Base-by-base conservation (phyloP, 305 asterid genomes). In the Rubia peregrina region DNA sequence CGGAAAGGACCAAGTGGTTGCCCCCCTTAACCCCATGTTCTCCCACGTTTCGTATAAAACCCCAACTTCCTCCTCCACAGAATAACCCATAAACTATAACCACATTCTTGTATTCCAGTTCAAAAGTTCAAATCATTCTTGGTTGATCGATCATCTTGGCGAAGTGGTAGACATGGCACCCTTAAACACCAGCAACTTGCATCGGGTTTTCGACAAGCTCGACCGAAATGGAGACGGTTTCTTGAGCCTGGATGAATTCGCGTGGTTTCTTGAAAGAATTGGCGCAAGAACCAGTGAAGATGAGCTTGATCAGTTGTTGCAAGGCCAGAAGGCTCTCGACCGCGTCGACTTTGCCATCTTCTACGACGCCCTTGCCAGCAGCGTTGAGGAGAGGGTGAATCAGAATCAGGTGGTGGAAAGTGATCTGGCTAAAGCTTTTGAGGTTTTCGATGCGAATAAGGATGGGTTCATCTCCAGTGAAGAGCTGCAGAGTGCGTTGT, bases 391-490 rank as follows among this genome's bases (percentile, higher is more conserved):
- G 8, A 46, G 17, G 21, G 70, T 9, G 8, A 19, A 48, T 8
- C 42, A 2, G 0, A 14, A 44, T 3, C 69, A 65, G 33, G 36
- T 65, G 53, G 4, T 48, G 61, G 76, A 76, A 55, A 61, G 71
- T 1, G 79, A 76, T 59, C 60, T 76, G 26, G 9, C n/a, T 12
- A 61, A 76, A 33, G 76, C 80, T 13, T 76, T 76, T 26, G 44
- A 68, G 76, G 73, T 76, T 17, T 76, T 76, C 19, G 76, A 76
- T 71, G 21, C 42, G 68, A 65, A 76, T 59, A 65, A 72, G 7
- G 80, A 76, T 71, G 80, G 80, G 9, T 76, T 65, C 73, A 76
- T 76, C 17, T 71, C 73, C 16, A 65, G 67, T n/a, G 76, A 76
- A n/a, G 80, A 76, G 73, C 59, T 76, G 51, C 44, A 71, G 24